Evolutionary conservation across 169 alveolate species (phyloP), one percentile per base, ranked within the genome.

Genomic region (Cryptosporidium parvum): DNA sequence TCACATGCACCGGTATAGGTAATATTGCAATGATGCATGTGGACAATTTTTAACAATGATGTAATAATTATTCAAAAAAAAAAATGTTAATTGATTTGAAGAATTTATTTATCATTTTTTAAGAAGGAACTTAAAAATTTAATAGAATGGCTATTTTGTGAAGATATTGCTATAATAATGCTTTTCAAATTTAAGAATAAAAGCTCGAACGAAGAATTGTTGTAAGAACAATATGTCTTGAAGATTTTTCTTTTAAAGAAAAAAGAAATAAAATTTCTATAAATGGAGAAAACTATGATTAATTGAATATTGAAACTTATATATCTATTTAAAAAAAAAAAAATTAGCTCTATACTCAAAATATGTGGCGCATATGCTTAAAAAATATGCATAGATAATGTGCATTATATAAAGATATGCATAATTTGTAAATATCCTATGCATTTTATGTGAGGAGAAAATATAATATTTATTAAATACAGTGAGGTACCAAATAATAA

Each of bases 21-120:
- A n/a, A 42, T 26, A 53, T 73, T 73, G 86, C 86, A 73, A 53
- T 73, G 86, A 73, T 73, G 86, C 86, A 73, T 73, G 86, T 73
- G 86, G 70, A 53, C 9, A 73, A 53, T 71, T 52, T 37, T 45
- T 39, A 35, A 9, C 0, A 8, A 12, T 69, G 12, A n/a, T 69
- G 26, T n/a, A 29, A 45, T 7, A 29, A 23, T 8, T 31, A 70
- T 44, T 44, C 1, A 51, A 6, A 51, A n/a, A 35, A n/a, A 42
- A 71, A n/a, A 71, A 48, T 0, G 8, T 48, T 42, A 42, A 42
- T 8, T 42, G 9, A 12, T 0, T 9, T 42, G 1, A 1, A 7
- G 7, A 42, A 42, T 8, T 42, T 0, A 0, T 42, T 42, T 12
- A 42, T 8, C 0, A 42, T 42, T 42, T 42, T 42, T 42, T 42